Evolutionary conservation across 106 monocot species (phyloP), one percentile per base, ranked within the genome.

Genomic region (Amphibolis antarctica): DNA sequence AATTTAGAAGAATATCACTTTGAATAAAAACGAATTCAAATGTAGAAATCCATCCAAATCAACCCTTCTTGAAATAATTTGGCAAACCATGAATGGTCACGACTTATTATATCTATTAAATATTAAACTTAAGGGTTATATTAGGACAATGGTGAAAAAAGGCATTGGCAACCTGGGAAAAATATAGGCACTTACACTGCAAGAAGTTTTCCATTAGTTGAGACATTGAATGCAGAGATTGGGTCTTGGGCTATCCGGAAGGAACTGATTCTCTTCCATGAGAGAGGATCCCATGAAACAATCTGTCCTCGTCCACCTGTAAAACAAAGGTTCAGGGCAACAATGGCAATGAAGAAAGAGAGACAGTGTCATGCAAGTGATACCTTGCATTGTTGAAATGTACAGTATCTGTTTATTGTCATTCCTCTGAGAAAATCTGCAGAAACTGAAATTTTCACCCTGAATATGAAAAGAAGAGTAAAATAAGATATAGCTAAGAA

Each of bases 401-500:
- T 79, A 86, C 10, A 94, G 63, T 21, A 77, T 46, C 23, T 70
- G 66, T 45, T 60, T 79, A 63, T 55, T 64, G 59, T 72, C 78
- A 27, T 28, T 44, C 25, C 59, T 60, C 19, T 50, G 77, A 72
- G 72, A 86, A 62, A 89, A 94, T 30, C 81, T 89, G 71, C 94
- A 94, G 66, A 79, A 84, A 13, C 81, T 62, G 72, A 89, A 89
- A 42, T 66, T 74, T 76, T 93, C 92, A 53, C 89, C 85, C 94
- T 94, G 79, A 15, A 77, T 68, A 71, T 55, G 27, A 52, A 56
- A 43, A 24, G n/a, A 15, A n/a, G 27, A 17, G 2, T 18, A 46
- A 51, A 49, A 19, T 14, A 12, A 2, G 2, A 44, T 11, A 21
- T 22, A 48, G 27, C 44, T 9, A 21, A 54, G 0, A 25, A 27